Conservation (phyloP, 331 rosid genomes). For the Malus hybrid region DNA sequence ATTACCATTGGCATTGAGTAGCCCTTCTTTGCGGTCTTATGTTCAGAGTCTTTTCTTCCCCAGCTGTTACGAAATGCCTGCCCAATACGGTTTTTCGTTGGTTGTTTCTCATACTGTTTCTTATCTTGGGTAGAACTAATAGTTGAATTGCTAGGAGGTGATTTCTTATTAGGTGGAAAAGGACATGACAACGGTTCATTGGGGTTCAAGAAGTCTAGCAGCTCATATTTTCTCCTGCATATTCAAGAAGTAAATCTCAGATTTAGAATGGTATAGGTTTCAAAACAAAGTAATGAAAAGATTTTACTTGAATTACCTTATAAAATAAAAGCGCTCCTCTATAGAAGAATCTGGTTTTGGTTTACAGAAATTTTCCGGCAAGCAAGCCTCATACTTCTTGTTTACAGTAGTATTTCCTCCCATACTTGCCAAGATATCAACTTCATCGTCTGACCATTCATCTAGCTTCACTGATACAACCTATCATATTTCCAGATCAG, state of each 20-base stretch:
- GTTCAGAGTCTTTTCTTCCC: slow-evolving; percentile 71
- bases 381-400: slow-evolving; percentile 65
- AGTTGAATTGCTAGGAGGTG: slow-evolving; percentile 11
- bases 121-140: slow-evolving; percentile 27
- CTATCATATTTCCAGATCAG: slow-evolving; percentile 29
- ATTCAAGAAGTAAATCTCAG: slow-evolving; percentile 17
- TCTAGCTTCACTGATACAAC: slow-evolving; percentile 89
- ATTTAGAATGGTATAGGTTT: slow-evolving; percentile 9
- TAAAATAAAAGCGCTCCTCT: slow-evolving; percentile 73
- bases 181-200: slow-evolving; percentile 31
- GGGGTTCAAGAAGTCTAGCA: slow-evolving; percentile 33
- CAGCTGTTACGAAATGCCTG: slow-evolving; percentile 63
- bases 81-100: slow-evolving; percentile 53
- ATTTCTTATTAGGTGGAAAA: slow-evolving; percentile 35
- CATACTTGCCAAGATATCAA: slow-evolving; percentile 43
- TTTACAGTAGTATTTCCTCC: slow-evolving; percentile 75
- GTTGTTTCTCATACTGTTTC: slow-evolving; percentile 42
- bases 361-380: slow-evolving; percentile 42
- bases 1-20: slow-evolving; percentile 56
- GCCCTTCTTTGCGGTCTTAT: slow-evolving; percentile 48
- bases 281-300: neutral
- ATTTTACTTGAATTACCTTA: slow-evolving; percentile 37
- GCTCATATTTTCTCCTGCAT: slow-evolving; percentile 79
- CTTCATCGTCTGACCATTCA: slow-evolving; percentile 81
- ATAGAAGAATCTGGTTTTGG: slow-evolving; percentile 67